phyloP scores from a whole-genome alignment of 257 asterid genomes.

The Nicotiana tabacum region DNA sequence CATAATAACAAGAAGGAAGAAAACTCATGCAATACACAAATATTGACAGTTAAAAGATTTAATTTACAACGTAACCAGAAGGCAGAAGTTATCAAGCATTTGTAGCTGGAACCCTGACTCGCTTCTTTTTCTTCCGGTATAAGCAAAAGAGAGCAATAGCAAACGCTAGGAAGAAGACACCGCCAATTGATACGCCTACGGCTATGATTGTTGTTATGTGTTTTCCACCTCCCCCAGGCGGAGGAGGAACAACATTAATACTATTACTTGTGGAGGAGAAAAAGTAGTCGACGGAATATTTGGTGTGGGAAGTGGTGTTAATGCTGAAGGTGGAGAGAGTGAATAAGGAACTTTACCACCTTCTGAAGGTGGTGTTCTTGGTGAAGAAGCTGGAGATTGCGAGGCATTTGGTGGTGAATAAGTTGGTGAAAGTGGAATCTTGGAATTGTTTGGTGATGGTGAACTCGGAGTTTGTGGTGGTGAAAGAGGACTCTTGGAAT shows the following conservation, averaged over 20 bases:
- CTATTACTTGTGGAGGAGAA: not conserved
- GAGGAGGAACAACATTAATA: not conserved
- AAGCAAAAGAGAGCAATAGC: not conserved
- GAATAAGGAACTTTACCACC: not conserved
- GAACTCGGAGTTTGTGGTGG: not conserved
- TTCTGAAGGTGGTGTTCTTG: not conserved
- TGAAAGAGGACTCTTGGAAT: not conserved
- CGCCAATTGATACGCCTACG: not conserved
- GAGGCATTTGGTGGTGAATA: not conserved
- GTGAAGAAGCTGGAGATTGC: not conserved
- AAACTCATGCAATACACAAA: not conserved
- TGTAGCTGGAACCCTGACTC: not conserved
- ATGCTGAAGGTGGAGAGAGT: constrained; percentile 2
- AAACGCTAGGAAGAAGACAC: not conserved
- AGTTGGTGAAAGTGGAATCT: not conserved
- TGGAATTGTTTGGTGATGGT: not conserved
- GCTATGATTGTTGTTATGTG: not conserved
- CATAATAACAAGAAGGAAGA: not conserved
- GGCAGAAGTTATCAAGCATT: not conserved
- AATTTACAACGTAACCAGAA: too few relatives aligned
- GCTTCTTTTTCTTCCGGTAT: not conserved
- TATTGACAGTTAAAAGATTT: not conserved
- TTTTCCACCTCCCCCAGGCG: not conserved
- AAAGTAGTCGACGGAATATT: not conserved
- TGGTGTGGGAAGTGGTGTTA: not conserved